Evolutionary conservation across 1,284 basidiomycete genomes (phyloP), one percentile per base, ranked within the genome.

Genomic region (Apiotrichum montevideense): DNA sequence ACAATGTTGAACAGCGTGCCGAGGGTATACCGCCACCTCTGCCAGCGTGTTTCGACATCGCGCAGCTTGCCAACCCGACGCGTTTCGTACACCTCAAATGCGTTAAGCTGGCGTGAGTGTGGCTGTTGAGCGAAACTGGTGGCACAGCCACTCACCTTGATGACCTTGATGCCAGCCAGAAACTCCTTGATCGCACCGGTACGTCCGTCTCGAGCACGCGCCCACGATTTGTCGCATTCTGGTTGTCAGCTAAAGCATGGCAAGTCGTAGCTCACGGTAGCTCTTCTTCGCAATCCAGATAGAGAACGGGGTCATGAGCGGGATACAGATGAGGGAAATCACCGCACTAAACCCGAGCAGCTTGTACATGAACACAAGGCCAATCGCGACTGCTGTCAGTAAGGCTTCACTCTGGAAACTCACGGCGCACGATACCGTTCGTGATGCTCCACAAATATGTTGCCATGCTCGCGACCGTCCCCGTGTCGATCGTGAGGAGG

Each of bases 1-100:
- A 75, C 56, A 15, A 78, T 65, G 56, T 78, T 78, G 66, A 71
- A 77, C 3, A 63, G 42, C 1, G 77, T 77, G 2, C 77, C 77
- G 0, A 77, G 64, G n/a, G 66, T 68, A 52, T 66, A 78, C 35
- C 76, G 58, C 69, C 68, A 72, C 35, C 76, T 58, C 59, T 77
- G 75, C 64, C 73, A 73, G n/a, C 67, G 70, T 7, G 73, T 66
- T 56, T 77, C 75, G 29, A 62, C 52, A 8, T 64, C 63, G 7
- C 75, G 66, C 4, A 76, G 57, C 0, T 21, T 35, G 10, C 63
- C 57, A 41, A 77, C 68, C 14, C 64, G 56, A 0, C 58, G 49
- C 1, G 61, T 57, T 47, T 70, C 71, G 55, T 73, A 67, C 1
- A 63, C 65, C 52, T 77, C 75, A 49, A 73, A 73, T 0, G 69